Evolutionary conservation across 331 rosid genomes (phyloP), one percentile per base, ranked within the genome.

Genomic region (Erythrophleum ivorense): DNA sequence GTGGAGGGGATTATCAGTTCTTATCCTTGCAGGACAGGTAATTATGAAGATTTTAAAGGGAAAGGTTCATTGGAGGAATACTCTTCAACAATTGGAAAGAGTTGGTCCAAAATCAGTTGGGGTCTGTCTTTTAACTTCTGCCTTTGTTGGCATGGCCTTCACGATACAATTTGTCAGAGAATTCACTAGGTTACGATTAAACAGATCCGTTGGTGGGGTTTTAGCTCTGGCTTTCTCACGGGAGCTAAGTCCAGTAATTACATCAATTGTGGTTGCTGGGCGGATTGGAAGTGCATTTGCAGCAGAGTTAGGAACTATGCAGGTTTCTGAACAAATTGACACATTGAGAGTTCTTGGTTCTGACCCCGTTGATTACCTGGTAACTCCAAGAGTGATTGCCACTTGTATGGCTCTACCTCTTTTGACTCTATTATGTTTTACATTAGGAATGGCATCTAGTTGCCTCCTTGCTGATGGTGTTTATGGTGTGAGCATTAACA

Each of bases 281-380:
- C 93, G 99, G 68, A 92, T 96, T 54, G 99, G 99, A 82, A 96
- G 99, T 9, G 95, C 99, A 58, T 96, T 86, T 73, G 99, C 99
- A 15, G 99, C 99, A 46, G 99, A 96, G 76, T 86, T 96, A 41
- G 99, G 99, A 80, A 96, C 99, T 69, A 96, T 96, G 99, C 99
- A 96, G 88, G 99, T 96, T 78, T 94, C 99, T 6, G 99, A 96
- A 84, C 98, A 94, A 87, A 96, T 92, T 14, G 98, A 96, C 81
- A 93, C 95, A 21, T 80, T 96, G 80, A 85, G 99, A 87, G 97
- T 96, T 82, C 97, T 94, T 46, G 98, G 99, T 57, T 80, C 99
- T 13, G 90, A 92, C 77, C 98, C 97, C 0, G 95, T 96, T 14
- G 98, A 96, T 84, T 94, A 96, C 78, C 97, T 96, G 19, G 92